These are phyloP conservation scores for Leptographium lundbergii DNA, from an alignment of 2,329 filamentous ascomycete species.

Conservation along the genomic window DNA sequence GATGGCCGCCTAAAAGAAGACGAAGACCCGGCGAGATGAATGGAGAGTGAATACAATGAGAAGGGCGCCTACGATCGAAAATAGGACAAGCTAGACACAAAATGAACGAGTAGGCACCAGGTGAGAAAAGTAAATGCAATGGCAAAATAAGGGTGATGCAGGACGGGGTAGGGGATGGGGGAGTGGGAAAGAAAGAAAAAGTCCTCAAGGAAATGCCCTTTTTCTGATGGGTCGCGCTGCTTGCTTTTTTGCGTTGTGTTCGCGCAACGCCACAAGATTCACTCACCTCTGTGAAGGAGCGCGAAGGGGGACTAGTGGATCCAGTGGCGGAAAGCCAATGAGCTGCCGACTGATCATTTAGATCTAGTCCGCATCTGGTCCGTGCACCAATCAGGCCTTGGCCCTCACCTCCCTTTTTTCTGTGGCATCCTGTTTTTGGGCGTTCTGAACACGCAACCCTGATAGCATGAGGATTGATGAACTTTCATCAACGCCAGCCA, in stretches of 20 bases:
- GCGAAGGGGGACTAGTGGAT: slow-evolving; percentile 1
- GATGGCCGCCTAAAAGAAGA: background rate
- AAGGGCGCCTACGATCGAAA: background rate
- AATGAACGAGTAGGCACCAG: background rate
- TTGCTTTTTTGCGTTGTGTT: slow-evolving; percentile 1
- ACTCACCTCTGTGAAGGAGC: background rate
- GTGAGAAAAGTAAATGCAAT: background rate
- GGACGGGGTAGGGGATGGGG: background rate
- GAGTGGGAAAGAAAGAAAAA: background rate
- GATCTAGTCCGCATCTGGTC: background rate
- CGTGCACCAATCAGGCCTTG: slow-evolving; percentile 3
- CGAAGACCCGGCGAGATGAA: background rate
- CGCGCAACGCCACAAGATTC: slow-evolving; percentile 2
- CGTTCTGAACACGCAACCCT: background rate
- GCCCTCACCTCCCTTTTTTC: background rate
- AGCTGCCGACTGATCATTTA: background rate
- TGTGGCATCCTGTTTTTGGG: background rate
- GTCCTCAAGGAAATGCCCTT: background rate
- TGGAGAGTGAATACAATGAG: background rate
- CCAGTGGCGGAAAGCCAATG: background rate
- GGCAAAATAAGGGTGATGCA: background rate
- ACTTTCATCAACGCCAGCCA: background rate
- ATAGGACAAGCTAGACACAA: background rate
- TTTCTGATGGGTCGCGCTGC: slow-evolving; percentile 2
- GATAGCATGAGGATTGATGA: background rate